These are phyloP conservation scores for Forsythia suspensa DNA, from an alignment of 257 asterid species.

Conservation along the genomic window DNA sequence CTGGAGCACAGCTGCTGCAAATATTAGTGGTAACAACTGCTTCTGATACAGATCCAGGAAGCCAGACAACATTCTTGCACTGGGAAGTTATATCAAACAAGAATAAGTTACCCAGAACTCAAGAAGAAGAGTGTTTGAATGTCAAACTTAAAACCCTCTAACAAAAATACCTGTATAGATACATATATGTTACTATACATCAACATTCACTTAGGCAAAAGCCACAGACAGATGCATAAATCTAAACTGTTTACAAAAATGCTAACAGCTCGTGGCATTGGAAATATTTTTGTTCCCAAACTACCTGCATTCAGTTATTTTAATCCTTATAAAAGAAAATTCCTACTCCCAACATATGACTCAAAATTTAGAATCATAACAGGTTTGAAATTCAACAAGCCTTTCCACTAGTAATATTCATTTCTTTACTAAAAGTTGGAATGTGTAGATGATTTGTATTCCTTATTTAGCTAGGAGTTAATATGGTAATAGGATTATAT, in stretches of 20 bases:
- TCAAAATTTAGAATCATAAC: neutral
- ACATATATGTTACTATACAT: conserved; percentile 8
- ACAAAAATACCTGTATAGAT: neutral
- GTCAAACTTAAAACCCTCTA: conserved; percentile 14
- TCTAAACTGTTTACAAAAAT: neutral
- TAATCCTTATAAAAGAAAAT: too few species aligned
- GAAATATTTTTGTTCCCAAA: too few species aligned
- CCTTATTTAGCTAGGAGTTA: too few species aligned
- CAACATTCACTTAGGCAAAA: conserved; percentile 3
- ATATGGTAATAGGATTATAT: too few species aligned
- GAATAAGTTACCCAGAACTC: conserved; percentile 2
- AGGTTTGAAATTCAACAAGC: neutral
- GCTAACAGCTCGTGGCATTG: neutral
- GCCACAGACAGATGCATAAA: conserved; percentile 7
- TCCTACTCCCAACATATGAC: neutral
- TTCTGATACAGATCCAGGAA: conserved; percentile 84
- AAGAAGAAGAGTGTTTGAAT: conserved; percentile 5
- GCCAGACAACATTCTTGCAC: conserved; percentile 97
- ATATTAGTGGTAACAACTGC: conserved; percentile 65
- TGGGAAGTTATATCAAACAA: conserved; percentile 36
- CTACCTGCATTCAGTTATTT: too few species aligned
- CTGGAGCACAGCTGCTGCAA: conserved; percentile 87
- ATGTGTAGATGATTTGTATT: too few species aligned
- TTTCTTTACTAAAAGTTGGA: neutral
- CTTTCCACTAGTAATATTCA: neutral